phyloP scores from a whole-genome alignment of 225 moss, liverwort and hornwort genomes.

The Rhytidiadelphus loreus region DNA sequence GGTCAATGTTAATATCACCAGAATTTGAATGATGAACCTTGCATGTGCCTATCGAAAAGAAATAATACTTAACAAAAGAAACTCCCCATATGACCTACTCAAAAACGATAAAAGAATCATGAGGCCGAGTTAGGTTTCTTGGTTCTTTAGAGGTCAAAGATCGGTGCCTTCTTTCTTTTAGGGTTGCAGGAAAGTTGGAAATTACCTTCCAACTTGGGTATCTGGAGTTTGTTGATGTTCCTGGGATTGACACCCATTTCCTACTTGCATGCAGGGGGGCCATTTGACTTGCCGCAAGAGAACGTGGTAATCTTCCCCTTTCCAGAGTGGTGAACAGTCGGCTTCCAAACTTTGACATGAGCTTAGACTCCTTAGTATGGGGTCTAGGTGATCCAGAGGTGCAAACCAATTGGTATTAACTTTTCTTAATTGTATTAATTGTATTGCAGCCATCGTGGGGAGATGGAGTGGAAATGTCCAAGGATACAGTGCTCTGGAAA shows the following conservation, averaged over 20 bases:
- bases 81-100: background rate
- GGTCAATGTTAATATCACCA: background rate
- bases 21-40: background rate
- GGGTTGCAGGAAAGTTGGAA: background rate
- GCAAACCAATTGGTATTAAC: background rate
- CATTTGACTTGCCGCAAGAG: background rate
- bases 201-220: background rate
- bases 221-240: background rate
- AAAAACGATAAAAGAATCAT: background rate
- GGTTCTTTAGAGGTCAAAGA: background rate
- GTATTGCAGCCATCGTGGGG: background rate
- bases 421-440: background rate
- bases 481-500: constrained; percentile 59
- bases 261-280: constrained; percentile 19
- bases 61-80: background rate
- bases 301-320: background rate
- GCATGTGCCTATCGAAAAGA: background rate
- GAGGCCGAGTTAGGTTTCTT: background rate
- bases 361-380: background rate
- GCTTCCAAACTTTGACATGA: background rate
- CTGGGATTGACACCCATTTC: background rate
- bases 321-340: background rate
- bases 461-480: constrained; percentile 31
- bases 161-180: background rate
- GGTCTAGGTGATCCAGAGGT: background rate